Percentiles rank a stretch among this genome's conserved stretches.
These are phyloP conservation scores for Cymbidium sinense DNA, from an alignment of 106 monocot species.

Conservation along the genomic window DNA sequence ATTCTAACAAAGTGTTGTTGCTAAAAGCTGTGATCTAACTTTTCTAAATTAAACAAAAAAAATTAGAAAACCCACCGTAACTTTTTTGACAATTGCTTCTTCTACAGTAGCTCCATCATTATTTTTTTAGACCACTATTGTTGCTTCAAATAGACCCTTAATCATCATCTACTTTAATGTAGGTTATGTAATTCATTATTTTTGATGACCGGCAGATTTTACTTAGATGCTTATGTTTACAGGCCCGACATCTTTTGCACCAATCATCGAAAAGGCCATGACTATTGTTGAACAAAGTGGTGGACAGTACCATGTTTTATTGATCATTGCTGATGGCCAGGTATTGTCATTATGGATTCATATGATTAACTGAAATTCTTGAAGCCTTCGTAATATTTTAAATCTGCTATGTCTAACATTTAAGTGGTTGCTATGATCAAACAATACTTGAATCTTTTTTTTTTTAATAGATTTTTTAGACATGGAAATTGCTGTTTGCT, in stretches of 20 bases:
- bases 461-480: not conserved
- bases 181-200: not conserved
- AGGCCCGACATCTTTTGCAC: constrained; percentile 86
- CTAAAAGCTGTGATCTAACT: too few relatives aligned
- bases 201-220: not conserved
- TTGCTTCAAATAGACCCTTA: too few relatives aligned
- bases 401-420: not conserved
- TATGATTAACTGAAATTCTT: not conserved
- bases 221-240: not conserved
- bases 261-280: constrained; percentile 75
- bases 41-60: too few relatives aligned
- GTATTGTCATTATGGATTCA: constrained; percentile 20
- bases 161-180: not conserved
- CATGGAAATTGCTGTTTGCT: too few relatives aligned
- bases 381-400: not conserved
- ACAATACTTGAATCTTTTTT: not conserved
- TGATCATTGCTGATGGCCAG: constrained; percentile 95
- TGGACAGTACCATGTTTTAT: constrained; percentile 76
- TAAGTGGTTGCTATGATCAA: not conserved
- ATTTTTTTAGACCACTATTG: too few relatives aligned
- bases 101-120: too few relatives aligned
- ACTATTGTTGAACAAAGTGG: constrained; percentile 68
- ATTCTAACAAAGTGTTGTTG: too few relatives aligned
- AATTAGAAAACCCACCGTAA: too few relatives aligned
- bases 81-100: too few relatives aligned